Conservation (phyloP, 805 yeast genomes). For the Saturnispora mendoncae region DNA sequence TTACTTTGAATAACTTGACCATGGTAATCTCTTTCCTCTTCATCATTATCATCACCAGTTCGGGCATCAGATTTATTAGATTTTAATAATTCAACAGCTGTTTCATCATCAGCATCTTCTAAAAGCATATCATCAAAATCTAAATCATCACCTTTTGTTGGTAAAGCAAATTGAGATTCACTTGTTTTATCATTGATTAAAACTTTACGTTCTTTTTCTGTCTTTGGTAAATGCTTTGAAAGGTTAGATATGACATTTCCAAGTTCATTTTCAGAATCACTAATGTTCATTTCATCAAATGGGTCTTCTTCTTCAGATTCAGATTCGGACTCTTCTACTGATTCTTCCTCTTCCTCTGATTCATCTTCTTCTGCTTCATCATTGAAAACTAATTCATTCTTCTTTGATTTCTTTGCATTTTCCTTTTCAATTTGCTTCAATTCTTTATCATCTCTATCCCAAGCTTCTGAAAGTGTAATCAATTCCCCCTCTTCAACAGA, state of each 20-base stretch:
- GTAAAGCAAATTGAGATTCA: conserved; percentile 65
- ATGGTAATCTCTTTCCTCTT: conserved; percentile 24
- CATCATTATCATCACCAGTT: conserved; percentile 15
- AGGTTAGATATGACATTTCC: conserved; percentile 37
- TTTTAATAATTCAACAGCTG: conserved; percentile 38
- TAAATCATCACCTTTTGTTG: conserved; percentile 50
- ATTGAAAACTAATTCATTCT: conserved; percentile 17
- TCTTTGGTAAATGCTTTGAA: conserved; percentile 27
- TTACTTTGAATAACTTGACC: conserved; percentile 8
- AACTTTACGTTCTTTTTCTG: conserved; percentile 34
- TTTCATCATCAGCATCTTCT: conserved; percentile 28
- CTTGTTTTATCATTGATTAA: conserved; percentile 44
- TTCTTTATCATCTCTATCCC: conserved; percentile 72
- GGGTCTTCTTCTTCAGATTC: conserved; percentile 22
- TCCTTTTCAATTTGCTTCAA: conserved; percentile 8
- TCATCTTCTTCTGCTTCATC: conserved; percentile 22
- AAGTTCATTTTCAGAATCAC: conserved; percentile 41
- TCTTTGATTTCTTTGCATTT: conserved; percentile 8
- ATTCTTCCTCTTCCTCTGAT: conserved; percentile 19
- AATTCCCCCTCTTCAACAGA: conserved; percentile 72
- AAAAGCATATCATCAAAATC: conserved; percentile 70
- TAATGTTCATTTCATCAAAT: conserved; percentile 22
- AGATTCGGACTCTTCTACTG: conserved; percentile 10
- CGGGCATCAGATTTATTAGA: conserved; percentile 1
- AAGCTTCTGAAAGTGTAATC: conserved; percentile 73